Base-by-base conservation (phyloP, 1,139 yeast species). In the Suhomyces bolitotheri region DNA sequence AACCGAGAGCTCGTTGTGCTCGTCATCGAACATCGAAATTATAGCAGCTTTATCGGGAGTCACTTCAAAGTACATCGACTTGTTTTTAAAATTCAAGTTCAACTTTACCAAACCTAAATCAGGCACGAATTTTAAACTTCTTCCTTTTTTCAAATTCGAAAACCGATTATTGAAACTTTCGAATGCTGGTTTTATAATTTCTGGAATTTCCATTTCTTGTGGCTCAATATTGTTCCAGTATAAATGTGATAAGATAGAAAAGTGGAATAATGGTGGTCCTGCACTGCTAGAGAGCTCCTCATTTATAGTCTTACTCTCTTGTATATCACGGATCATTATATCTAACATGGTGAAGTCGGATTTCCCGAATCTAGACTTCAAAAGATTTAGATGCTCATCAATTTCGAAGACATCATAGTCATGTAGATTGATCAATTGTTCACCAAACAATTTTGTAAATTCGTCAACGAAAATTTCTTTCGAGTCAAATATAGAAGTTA, bases 271-370 rank as follows among this genome's bases (percentile, higher is more conserved):
- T 31, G 34, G 46, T 5, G 7, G 8, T 3, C 19, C 11, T 1
- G 17, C 16, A 6, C 8, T 22, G 7, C 28, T 23, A 26, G 53
- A 56, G 25, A 72, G 53, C 4, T 46, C 41, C 4, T 46, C 40
- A 39, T 74, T 69, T n/a, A 73, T 49, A 2, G 40, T 42, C 31
- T 64, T 58, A 44, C 88, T 81, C 22, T 71, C 73, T n/a, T 62
- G 51, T 20, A 90, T 71, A 57, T 92, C 98, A 29, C 76, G 65
- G 17, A 89, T 68, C 98, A 92, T 92, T 7, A 92, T 87, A 53
- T 87, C 95, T 37, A 90, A 66, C 28, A 78, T 77, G 29, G 74
- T 75, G 46, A 90, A 73, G 39, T 81, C 83, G 37, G 66, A 56
- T 38, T 76, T 82, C 1, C 89, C 92, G 54, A 87, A 85, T 37